A percentile compares a stretch with the other conserved stretches of the same genome.
Conservation (phyloP, 169 alveolate genomes). For the Eimeria sp. region DNA sequence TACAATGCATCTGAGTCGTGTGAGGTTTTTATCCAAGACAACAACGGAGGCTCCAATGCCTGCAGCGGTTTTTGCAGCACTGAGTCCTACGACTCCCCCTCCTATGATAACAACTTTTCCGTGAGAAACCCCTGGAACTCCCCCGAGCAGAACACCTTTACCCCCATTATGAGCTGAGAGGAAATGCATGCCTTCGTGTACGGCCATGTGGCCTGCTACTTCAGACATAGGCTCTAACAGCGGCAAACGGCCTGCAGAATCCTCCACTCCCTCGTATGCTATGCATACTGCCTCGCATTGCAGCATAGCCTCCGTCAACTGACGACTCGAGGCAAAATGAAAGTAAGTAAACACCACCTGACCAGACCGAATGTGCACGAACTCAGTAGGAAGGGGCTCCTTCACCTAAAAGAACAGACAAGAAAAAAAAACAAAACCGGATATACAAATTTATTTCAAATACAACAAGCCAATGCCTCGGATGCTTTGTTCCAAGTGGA, state of each 20-base stretch:
- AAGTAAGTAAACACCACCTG: slow-evolving; percentile 78
- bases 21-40: slow-evolving; percentile 54
- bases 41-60: slow-evolving; percentile 77
- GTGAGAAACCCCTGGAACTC: slow-evolving; percentile 80
- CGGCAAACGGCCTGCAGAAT: slow-evolving; percentile 29
- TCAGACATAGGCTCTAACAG: slow-evolving; percentile 83
- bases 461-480: too few species aligned
- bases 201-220: slow-evolving; percentile 78
- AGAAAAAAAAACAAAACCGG: background rate
- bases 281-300: slow-evolving; percentile 44
- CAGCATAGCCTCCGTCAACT: slow-evolving; percentile 78
- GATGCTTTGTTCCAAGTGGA: too few species aligned
- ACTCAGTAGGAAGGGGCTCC: slow-evolving; percentile 80
- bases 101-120: slow-evolving; percentile 76
- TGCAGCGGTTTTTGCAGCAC: slow-evolving; percentile 74
- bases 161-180: slow-evolving; percentile 51
- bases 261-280: slow-evolving; percentile 79
- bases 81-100: slow-evolving; percentile 81
- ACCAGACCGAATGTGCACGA: slow-evolving; percentile 10
- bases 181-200: slow-evolving; percentile 66
- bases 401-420: slow-evolving; percentile 61
- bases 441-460: background rate
- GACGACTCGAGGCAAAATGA: slow-evolving; percentile 68
- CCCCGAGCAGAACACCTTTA: slow-evolving; percentile 75
- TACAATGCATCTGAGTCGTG: slow-evolving; percentile 35